A percentile compares a stretch with the other conserved stretches of the same genome.
These are phyloP conservation scores for Penicillium fuscoglaucum DNA, from an alignment of 2,329 filamentous ascomycete genomes.

Conservation along the genomic window DNA sequence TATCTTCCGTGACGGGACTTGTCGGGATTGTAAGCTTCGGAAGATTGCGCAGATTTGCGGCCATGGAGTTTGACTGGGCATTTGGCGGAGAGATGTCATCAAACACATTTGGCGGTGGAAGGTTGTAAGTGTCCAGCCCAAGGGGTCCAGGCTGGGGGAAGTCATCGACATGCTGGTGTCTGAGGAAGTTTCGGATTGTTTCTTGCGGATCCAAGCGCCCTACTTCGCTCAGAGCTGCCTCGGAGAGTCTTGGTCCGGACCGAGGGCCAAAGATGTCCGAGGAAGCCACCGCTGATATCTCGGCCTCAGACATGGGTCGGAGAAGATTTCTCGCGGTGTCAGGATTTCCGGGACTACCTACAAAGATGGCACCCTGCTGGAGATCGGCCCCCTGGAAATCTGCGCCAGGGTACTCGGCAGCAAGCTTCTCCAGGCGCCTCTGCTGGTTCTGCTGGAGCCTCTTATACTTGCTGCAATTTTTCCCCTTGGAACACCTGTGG, in stretches of 20 bases:
- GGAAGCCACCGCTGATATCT: conserved; percentile 83
- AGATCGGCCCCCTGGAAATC: conserved; percentile 57
- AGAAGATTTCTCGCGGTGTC: conserved; percentile 59
- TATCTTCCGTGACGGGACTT: neutral
- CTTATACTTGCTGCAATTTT: conserved; percentile 78
- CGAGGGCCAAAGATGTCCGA: conserved; percentile 79
- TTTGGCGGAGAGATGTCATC: neutral
- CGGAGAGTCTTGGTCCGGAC: conserved; percentile 52
- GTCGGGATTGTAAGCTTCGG: conserved; percentile 59
- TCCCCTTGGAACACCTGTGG: conserved; percentile 78
- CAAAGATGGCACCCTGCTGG: conserved; percentile 64
- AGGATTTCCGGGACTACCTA: conserved; percentile 76
- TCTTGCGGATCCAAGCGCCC: conserved; percentile 72
- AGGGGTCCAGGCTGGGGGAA: neutral
- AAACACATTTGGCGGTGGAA: neutral
- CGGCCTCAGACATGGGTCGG: conserved; percentile 67
- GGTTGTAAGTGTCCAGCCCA: neutral
- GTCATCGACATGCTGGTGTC: conserved; percentile 66
- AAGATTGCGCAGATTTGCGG: conserved; percentile 54
- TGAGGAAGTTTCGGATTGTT: conserved; percentile 87
- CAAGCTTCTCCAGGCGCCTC: conserved; percentile 67
- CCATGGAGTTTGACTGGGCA: conserved; percentile 13
- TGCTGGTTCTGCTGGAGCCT: conserved; percentile 64
- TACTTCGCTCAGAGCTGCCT: conserved; percentile 59
- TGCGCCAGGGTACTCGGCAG: conserved; percentile 71